A percentile compares a stretch with the other conserved stretches of the same genome.
Conservation (phyloP, 306 rosid species). For the Trifolium dubium region DNA sequence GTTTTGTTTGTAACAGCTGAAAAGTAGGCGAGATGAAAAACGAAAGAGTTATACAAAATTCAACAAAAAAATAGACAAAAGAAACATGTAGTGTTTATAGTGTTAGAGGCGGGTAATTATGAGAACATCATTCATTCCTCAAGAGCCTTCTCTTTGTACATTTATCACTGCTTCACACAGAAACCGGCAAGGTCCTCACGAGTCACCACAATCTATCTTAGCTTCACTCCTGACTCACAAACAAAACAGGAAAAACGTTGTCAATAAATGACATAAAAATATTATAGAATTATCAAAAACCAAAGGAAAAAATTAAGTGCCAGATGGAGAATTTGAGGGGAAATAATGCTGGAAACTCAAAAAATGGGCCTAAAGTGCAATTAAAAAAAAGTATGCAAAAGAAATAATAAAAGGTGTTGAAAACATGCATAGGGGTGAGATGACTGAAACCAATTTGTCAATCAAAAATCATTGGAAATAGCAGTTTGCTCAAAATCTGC, state of each 20-base stretch:
- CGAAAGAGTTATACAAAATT: background rate
- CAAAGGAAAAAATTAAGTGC: background rate
- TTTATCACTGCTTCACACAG: background rate
- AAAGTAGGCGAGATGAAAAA: conserved; percentile 1
- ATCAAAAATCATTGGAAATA: background rate
- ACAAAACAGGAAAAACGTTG: background rate
- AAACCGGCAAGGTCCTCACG: background rate
- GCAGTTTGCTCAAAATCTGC: background rate
- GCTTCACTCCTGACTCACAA: background rate
- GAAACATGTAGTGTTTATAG: background rate
- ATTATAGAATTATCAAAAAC: background rate
- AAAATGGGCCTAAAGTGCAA: background rate
- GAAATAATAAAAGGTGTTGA: background rate
- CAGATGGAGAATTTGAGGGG: background rate
- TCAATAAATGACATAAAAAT: background rate
- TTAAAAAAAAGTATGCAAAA: background rate
- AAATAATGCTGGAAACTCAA: conserved; percentile 3
- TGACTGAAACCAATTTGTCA: background rate
- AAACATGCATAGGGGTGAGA: background rate
- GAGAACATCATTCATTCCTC: background rate
- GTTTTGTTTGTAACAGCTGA: background rate
- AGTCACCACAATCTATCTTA: background rate
- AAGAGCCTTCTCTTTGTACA: background rate
- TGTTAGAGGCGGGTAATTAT: background rate
- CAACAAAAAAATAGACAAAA: background rate